A percentile compares a stretch with the other conserved stretches of the same genome.
Evolutionary conservation across 2,329 filamentous ascomycete genomes (phyloP).

Genomic region (Ilyonectria destructans): DNA sequence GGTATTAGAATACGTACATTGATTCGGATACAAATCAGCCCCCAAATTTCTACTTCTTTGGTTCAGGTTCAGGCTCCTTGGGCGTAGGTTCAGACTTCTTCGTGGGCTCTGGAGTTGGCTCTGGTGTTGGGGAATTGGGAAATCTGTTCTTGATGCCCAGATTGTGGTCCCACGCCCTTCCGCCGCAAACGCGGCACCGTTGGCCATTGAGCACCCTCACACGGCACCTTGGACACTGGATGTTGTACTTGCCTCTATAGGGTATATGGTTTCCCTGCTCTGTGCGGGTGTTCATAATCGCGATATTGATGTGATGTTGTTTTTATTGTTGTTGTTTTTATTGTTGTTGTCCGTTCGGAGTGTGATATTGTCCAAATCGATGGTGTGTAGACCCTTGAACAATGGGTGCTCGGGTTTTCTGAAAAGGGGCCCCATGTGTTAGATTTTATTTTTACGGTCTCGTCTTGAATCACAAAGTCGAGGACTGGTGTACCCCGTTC

Average conservation of each 20-base stretch:
- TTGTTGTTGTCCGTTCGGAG: background rate
- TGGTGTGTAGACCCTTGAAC: too few species aligned
- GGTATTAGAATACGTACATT: too few species aligned
- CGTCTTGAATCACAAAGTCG: too few species aligned
- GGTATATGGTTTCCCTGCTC: background rate
- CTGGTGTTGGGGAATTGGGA: background rate
- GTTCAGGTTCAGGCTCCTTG: too few species aligned
- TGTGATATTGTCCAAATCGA: background rate
- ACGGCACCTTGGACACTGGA: background rate
- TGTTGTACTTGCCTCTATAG: background rate
- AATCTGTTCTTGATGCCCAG: background rate
- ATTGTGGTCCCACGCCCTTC: background rate
- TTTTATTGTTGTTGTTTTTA: too few species aligned
- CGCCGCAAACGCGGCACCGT: background rate
- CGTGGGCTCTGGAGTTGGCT: background rate
- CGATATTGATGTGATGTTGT: too few species aligned
- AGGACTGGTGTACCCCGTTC: too few species aligned
- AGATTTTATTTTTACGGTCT: too few species aligned
- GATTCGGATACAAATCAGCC: too few species aligned
- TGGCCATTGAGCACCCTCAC: background rate
- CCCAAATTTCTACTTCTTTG: background rate
- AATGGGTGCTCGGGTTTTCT: too few species aligned
- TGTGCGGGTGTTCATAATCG: too few species aligned
- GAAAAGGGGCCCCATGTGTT: too few species aligned
- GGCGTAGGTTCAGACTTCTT: background rate